Evolutionary conservation across 495 filamentous ascomycete genomes (phyloP).

Genomic region (Haplographium delicatum): DNA sequence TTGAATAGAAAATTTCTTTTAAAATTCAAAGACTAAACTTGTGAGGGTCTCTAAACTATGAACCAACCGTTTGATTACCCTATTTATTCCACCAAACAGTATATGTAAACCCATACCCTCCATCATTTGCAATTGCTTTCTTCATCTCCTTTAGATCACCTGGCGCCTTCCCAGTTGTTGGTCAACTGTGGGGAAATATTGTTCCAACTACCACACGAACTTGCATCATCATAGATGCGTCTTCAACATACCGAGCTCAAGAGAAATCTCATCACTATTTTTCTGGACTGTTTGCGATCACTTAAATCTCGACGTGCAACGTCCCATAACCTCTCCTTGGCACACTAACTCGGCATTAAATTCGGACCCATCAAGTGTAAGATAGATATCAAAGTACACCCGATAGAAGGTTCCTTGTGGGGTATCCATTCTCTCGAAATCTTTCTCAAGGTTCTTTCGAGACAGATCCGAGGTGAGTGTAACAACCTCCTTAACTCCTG

Average conservation of each 20-base stretch:
- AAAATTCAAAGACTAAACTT: conserved; percentile 6
- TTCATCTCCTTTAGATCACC: too few relatives aligned
- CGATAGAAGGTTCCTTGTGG: conserved; percentile 98
- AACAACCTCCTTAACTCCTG: conserved; percentile 98
- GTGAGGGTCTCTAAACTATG: conserved; percentile 10
- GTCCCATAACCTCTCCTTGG: conserved; percentile 98
- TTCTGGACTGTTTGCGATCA: conserved; percentile 23
- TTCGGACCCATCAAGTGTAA: conserved; percentile 93
- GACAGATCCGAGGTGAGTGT: conserved; percentile 95
- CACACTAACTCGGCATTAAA: conserved; percentile 98
- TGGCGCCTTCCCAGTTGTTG: too few relatives aligned
- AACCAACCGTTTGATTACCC: conserved; percentile 5
- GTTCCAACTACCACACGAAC: too few relatives aligned
- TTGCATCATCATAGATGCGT: too few relatives aligned
- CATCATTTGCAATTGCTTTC: neutral
- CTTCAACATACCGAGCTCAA: too few relatives aligned
- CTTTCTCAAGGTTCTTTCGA: conserved; percentile 96
- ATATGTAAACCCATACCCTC: conserved; percentile 3
- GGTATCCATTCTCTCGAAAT: conserved; percentile 99
- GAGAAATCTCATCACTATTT: too few relatives aligned
- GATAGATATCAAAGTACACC: conserved; percentile 73
- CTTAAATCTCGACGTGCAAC: conserved; percentile 83
- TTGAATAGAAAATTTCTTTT: neutral
- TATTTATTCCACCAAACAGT: conserved; percentile 11
- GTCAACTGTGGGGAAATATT: too few relatives aligned